A percentile compares a stretch with the other conserved stretches of the same genome.
Conservation (phyloP, 148 eudicot species). For the Cornus kousa region DNA sequence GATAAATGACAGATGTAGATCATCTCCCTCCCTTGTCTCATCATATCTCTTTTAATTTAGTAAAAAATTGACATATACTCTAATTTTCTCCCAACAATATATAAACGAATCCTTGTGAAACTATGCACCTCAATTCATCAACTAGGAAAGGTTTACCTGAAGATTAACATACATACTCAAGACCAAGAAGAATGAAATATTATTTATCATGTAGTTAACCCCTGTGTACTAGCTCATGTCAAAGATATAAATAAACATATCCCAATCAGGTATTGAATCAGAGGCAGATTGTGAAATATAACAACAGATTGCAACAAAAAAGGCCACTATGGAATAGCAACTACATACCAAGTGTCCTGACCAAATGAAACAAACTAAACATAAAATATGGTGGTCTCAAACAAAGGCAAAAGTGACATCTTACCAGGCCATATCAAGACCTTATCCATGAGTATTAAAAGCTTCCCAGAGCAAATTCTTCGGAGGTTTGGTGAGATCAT, state of each 20-base stretch:
- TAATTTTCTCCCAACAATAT: too few species aligned
- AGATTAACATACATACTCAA: background rate
- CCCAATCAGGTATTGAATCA: background rate
- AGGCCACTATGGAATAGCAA: background rate
- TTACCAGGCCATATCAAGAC: background rate
- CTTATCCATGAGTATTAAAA: conserved; percentile 57
- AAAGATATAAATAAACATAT: background rate
- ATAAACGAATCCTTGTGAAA: too few species aligned
- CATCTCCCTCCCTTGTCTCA: too few species aligned
- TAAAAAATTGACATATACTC: too few species aligned
- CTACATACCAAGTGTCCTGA: background rate
- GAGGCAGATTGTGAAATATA: background rate
- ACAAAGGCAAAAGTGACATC: background rate
- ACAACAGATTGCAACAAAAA: background rate
- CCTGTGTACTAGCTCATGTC: background rate
- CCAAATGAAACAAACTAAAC: background rate
- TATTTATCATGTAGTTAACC: background rate
- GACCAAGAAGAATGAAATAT: background rate
- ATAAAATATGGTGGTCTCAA: background rate
- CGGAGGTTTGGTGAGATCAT: conserved; percentile 30
- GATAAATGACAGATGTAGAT: too few species aligned
- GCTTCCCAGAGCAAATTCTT: conserved; percentile 58
- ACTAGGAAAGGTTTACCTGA: background rate
- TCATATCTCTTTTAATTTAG: too few species aligned
- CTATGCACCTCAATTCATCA: background rate